These are phyloP conservation scores for Brettanomyces nanus DNA, from an alignment of 805 yeast genomes.

Conservation along the genomic window DNA sequence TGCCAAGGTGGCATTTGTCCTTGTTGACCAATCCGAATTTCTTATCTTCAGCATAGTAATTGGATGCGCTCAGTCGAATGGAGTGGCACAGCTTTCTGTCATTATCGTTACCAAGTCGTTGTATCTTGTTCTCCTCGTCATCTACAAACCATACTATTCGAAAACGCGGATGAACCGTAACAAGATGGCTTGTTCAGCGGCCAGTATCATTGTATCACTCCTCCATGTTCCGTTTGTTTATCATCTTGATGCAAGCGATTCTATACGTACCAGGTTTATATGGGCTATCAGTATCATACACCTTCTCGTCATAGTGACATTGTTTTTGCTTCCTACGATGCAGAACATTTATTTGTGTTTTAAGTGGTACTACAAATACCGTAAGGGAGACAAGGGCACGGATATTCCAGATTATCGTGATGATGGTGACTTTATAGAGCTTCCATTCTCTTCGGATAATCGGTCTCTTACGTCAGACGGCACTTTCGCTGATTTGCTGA, in stretches of 20 bases:
- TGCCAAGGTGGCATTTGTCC: conserved; percentile 29
- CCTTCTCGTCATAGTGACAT: conserved; percentile 15
- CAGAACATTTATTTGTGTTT: conserved; percentile 20
- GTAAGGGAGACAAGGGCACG: conserved; percentile 15
- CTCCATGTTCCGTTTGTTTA: conserved; percentile 37
- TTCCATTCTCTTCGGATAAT: conserved; percentile 12
- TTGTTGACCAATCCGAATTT: conserved; percentile 28
- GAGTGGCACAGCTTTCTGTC: conserved; percentile 35
- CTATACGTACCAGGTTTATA: conserved; percentile 33
- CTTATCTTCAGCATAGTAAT: conserved; percentile 33
- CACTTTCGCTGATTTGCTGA: conserved; percentile 4
- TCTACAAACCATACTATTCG: conserved; percentile 26
- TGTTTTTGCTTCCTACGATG: conserved; percentile 22
- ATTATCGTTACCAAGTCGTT: conserved; percentile 30
- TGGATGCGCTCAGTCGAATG: conserved; percentile 36
- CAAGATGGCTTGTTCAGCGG: conserved; percentile 28
- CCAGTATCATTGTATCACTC: conserved; percentile 31
- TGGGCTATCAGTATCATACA: conserved; percentile 37
- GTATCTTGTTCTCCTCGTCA: conserved; percentile 19
- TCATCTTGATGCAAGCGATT: conserved; percentile 29
- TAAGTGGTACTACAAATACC: conserved; percentile 10
- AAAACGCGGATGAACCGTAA: conserved; percentile 25
- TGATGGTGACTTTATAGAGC: conserved; percentile 15
- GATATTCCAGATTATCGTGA: conserved; percentile 17
- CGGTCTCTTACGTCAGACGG: not conserved